These are phyloP conservation scores for Phaeosphaeriaceae sp. DNA, from an alignment of 2,329 filamentous ascomycete genomes.

Conservation along the genomic window DNA sequence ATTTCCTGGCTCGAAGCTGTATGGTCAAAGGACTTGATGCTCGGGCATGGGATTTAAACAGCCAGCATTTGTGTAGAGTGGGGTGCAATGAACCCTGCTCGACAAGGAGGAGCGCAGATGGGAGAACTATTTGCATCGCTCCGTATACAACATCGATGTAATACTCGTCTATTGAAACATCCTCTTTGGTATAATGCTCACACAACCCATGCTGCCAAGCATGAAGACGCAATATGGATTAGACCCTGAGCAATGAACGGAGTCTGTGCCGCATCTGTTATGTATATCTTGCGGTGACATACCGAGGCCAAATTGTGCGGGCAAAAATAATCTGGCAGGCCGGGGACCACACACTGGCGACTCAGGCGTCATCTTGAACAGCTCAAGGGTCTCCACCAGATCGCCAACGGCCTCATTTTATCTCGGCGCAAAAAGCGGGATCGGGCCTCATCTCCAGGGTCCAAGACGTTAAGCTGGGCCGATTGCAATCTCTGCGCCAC, in stretches of 20 bases:
- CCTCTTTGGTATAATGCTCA: not conserved
- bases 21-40: not conserved
- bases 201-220: not conserved
- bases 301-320: not conserved
- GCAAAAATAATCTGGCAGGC: too few relatives aligned
- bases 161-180: not conserved
- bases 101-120: constrained; percentile 9
- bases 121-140: not conserved
- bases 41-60: not conserved
- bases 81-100: constrained; percentile 1
- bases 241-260: not conserved
- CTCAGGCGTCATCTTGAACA: constrained; percentile 7
- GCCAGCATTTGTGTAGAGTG: not conserved
- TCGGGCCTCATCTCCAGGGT: not conserved
- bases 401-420: constrained; percentile 3
- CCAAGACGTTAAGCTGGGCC: not conserved
- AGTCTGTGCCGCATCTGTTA: not conserved
- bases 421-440: constrained; percentile 11
- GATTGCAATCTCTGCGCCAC: constrained; percentile 6
- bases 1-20: not conserved
- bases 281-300: not conserved
- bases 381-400: constrained; percentile 13
- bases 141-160: not conserved
- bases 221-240: not conserved
- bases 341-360: too few relatives aligned